Base-by-base conservation (phyloP, 805 yeast genomes). In the Kuraishia ogatae region DNA sequence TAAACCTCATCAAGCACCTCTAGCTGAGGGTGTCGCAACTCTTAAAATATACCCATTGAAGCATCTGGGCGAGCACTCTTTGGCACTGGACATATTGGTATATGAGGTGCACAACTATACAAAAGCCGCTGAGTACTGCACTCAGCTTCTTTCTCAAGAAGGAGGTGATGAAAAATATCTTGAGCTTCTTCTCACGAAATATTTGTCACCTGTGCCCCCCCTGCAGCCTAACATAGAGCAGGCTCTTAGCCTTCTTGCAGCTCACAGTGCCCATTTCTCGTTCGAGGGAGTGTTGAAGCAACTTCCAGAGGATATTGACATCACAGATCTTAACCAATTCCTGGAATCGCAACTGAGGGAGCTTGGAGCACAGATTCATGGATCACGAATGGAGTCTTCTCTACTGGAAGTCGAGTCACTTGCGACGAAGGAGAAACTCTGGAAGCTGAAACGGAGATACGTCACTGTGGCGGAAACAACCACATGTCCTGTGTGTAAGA, bases 81-180 rank as follows among this genome's bases (percentile, higher is more conserved):
- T 81, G 52, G 84, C 89, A 0, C 69, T 93, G 19, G 80, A 81
- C 54, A 78, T 89, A 1, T 73, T 83, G 24, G 82, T 81, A 51
- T 74, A 79, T 52, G 82, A 82, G 21, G 66, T 88, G 50, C 68
- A 78, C 2, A 86, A 86, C 62, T 75, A 80, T 51, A 68, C 68
- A 21, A 70, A 73, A n/a, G 87, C 96, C 0, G 76, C 85, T 57
- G 64, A 69, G 2, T 87, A 87, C 61, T 84, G 94, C 58, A 67
- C 77, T 1, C 71, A 71, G 2, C 69, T 87, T 0, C 79, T 76
- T 57, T 35, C 43, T 8, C 56, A 69, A 1, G 56, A 61, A 2
- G 73, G 77, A 0, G 58, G 65, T 20, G 87, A 89, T 1, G 59
- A 66, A 26, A 56, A 64, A 4, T 65, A 80, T 10, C 70, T 86